Evolutionary conservation across 257 asterid species (phyloP).

Genomic region (Solanum piurae): DNA sequence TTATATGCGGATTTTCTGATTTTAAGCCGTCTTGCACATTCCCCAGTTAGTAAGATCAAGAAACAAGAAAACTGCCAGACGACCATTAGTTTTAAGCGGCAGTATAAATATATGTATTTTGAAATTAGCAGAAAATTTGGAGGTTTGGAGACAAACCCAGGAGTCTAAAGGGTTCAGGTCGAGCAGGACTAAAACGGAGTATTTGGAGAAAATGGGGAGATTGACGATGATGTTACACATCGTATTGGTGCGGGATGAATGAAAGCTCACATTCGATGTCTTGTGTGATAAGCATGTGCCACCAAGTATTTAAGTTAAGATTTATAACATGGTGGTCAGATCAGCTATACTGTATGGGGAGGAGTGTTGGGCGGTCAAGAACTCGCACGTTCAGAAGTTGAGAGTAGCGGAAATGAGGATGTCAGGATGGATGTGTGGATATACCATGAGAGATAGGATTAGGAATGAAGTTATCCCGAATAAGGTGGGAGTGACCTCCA

Average conservation of each 20-base stretch:
- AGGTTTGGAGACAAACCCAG: neutral
- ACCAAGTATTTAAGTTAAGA: neutral
- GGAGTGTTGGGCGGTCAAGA: neutral
- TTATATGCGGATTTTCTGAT: neutral
- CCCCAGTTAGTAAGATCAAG: neutral
- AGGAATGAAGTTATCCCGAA: neutral
- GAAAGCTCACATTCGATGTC: neutral
- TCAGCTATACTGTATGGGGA: neutral
- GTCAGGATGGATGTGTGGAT: neutral
- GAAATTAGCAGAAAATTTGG: neutral
- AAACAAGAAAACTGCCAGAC: neutral
- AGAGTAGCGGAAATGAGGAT: neutral
- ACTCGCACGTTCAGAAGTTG: neutral
- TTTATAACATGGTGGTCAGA: neutral
- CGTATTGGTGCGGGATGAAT: neutral
- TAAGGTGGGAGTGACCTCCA: neutral
- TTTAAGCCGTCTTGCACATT: neutral
- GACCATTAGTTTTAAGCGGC: neutral
- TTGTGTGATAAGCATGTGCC: neutral
- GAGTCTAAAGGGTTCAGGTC: neutral
- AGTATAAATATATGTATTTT: neutral
- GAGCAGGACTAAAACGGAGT: neutral
- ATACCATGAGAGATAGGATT: neutral
- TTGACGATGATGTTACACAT: neutral
- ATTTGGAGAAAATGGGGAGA: neutral